Percentiles rank a stretch among this genome's conserved stretches.
Evolutionary conservation across 371 early-diverging fungal species (phyloP).

Genomic region (Saksenaea oblongispora): DNA sequence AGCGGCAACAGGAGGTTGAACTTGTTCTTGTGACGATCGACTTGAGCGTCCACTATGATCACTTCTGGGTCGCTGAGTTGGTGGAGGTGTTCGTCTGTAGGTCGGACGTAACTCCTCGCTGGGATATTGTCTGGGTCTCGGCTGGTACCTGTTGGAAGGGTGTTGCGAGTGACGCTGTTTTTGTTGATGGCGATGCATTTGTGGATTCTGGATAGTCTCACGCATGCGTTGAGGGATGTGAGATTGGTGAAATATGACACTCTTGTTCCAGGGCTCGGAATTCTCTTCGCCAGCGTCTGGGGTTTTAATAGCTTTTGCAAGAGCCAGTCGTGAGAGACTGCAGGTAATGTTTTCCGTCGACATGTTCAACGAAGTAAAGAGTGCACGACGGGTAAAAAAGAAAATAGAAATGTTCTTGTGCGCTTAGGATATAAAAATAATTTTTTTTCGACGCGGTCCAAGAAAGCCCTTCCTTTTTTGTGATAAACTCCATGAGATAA

Average conservation of each 20-base stretch:
- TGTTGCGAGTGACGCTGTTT: slow-evolving; percentile 5
- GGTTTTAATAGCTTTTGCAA: slow-evolving; percentile 54
- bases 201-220: slow-evolving; percentile 10
- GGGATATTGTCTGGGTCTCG: slow-evolving; percentile 4
- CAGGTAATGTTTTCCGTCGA: slow-evolving; percentile 46
- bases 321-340: slow-evolving; percentile 44
- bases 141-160: not conserved
- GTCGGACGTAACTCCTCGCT: not conserved
- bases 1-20: slow-evolving; percentile 1
- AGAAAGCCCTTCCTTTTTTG: slow-evolving; percentile 6
- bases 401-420: not conserved
- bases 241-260: slow-evolving; percentile 29
- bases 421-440: not conserved
- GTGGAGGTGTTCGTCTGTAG: not conserved
- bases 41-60: not conserved
- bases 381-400: slow-evolving; percentile 12
- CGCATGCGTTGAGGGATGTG: slow-evolving; percentile 24
- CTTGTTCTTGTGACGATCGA: not conserved
- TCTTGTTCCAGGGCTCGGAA: slow-evolving; percentile 28
- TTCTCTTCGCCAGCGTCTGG: slow-evolving; percentile 31
- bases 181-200: slow-evolving; percentile 5
- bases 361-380: slow-evolving; percentile 20
- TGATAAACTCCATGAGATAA: not conserved
- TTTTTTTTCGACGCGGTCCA: not conserved
- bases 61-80: not conserved